A percentile compares a stretch with the other conserved stretches of the same genome.
phyloP scores from a whole-genome alignment of 1,284 basidiomycete genomes.

The Marasmius sp. region DNA sequence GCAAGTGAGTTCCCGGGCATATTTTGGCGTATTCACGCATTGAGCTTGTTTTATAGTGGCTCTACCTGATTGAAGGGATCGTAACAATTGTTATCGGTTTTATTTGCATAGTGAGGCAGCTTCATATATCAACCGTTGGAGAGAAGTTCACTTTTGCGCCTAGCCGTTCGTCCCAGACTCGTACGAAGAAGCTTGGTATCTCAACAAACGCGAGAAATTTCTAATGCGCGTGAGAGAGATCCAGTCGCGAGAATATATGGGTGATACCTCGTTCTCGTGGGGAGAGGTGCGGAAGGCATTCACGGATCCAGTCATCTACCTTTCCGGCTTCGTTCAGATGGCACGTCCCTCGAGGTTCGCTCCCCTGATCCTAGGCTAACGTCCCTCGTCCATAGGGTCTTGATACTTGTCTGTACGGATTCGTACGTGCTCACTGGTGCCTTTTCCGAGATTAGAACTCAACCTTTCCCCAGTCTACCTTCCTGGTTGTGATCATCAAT shows the following conservation, averaged over 20 bases:
- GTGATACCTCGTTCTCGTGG: neutral
- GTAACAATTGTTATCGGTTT: neutral
- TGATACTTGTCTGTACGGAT: neutral
- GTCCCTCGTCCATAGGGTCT: neutral
- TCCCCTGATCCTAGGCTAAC: neutral
- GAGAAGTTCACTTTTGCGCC: neutral
- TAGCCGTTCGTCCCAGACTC: constrained; percentile 1
- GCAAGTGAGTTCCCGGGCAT: neutral
- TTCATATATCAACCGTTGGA: neutral
- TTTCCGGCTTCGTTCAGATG: constrained; percentile 1
- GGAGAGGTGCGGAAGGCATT: neutral
- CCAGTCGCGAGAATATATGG: neutral
- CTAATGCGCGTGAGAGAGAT: neutral
- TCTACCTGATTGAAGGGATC: neutral
- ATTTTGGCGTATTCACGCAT: neutral
- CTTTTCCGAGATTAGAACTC: neutral
- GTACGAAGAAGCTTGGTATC: neutral
- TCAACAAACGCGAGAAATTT: neutral
- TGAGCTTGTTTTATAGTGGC: neutral
- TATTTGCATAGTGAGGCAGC: neutral
- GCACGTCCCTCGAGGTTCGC: neutral
- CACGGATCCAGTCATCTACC: neutral
- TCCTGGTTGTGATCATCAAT: constrained; percentile 1
- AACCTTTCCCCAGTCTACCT: neutral
- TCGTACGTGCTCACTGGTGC: neutral